A percentile compares a stretch with the other conserved stretches of the same genome.
Conservation (phyloP, 805 yeast genomes). For the Candida orba region DNA sequence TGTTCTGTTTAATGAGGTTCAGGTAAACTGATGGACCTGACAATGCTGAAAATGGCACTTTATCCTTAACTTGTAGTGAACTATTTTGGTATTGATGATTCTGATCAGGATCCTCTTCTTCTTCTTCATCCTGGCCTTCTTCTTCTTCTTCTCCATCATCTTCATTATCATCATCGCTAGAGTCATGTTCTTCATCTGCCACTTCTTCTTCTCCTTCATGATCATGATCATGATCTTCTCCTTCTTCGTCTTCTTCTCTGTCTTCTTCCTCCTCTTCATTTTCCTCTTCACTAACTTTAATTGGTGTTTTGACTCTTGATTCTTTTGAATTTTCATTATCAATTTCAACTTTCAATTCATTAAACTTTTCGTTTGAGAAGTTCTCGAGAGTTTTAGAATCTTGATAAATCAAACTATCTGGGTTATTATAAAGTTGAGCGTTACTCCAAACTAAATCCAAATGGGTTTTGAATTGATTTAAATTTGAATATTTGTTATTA, state of each 20-base stretch:
- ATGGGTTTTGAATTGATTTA: constrained; percentile 54
- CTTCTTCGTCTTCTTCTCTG: not conserved
- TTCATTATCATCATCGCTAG: not conserved
- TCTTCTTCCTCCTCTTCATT: constrained; percentile 3
- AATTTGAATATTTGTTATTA: constrained; percentile 42
- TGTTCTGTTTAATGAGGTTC: not conserved
- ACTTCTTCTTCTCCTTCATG: not conserved
- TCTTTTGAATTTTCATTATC: not conserved
- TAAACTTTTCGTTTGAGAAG: constrained; percentile 31
- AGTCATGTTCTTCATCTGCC: not conserved
- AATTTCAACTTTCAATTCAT: not conserved
- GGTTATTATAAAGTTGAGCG: constrained; percentile 73
- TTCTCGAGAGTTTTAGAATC: constrained; percentile 60
- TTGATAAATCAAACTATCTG: constrained; percentile 59
- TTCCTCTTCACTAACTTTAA: not conserved
- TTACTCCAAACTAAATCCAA: constrained; percentile 63
- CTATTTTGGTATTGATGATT: constrained; percentile 11
- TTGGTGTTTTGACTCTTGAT: not conserved
- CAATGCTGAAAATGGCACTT: not conserved
- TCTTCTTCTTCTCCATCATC: constrained; percentile 1
- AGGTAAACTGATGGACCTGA: not conserved
- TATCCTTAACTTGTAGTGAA: not conserved
- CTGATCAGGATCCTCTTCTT: not conserved
- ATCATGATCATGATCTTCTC: not conserved
- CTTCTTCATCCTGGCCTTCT: not conserved